Conservation (phyloP, 2,329 filamentous ascomycete genomes). For the Chrysoporthe cubensis region DNA sequence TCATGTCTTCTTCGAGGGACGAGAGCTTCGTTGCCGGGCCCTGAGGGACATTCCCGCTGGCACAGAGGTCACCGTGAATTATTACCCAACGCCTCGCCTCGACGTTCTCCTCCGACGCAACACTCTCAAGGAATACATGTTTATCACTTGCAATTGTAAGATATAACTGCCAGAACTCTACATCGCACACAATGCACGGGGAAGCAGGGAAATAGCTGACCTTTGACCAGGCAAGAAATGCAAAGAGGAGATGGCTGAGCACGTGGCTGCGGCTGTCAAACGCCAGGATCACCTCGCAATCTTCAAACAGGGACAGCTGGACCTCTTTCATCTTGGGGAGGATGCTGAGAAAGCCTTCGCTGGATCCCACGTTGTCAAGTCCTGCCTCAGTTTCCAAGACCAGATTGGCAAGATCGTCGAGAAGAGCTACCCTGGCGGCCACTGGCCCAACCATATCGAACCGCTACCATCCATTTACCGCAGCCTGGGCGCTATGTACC, state of each 20-base stretch:
- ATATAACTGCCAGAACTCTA: not conserved
- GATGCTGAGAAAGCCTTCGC: slow-evolving; percentile 26
- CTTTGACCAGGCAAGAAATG: slow-evolving; percentile 33
- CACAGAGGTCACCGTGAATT: slow-evolving; percentile 42
- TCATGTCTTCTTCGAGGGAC: slow-evolving; percentile 39
- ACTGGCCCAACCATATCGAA: slow-evolving; percentile 37
- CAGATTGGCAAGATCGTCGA: slow-evolving; percentile 29
- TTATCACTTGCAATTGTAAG: slow-evolving; percentile 38
- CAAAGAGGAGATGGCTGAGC: slow-evolving; percentile 33
- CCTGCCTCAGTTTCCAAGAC: slow-evolving; percentile 29
- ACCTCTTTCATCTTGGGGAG: slow-evolving; percentile 27
- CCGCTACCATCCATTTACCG: slow-evolving; percentile 35
- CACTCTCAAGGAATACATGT: slow-evolving; percentile 33
- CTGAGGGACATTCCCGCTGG: slow-evolving; percentile 37
- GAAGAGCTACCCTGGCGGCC: slow-evolving; percentile 27
- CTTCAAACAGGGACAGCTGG: slow-evolving; percentile 29
- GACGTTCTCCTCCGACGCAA: slow-evolving; percentile 33
- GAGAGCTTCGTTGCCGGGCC: slow-evolving; percentile 38
- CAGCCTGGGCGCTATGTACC: slow-evolving; percentile 33
- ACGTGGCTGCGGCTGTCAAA: slow-evolving; percentile 24
- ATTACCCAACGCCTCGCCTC: slow-evolving; percentile 34
- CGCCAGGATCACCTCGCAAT: slow-evolving; percentile 24
- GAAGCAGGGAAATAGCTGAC: not conserved
- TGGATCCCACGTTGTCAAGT: slow-evolving; percentile 25
- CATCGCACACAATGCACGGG: too few species aligned